Conservation (phyloP, 345 rosid genomes). For the Boechera stricta region DNA sequence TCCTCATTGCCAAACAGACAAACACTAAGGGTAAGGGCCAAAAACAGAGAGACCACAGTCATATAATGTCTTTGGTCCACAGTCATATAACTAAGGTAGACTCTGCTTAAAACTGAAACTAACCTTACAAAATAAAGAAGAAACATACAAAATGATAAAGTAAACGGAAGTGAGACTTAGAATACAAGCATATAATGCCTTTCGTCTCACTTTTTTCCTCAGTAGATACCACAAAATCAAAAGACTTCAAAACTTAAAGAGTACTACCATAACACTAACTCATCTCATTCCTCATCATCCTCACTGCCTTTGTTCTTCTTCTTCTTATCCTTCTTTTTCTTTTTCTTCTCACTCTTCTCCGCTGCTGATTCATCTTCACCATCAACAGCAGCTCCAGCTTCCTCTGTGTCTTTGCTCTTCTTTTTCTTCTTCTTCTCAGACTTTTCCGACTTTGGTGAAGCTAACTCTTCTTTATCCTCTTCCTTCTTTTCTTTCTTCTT, state of each 20-base stretch:
- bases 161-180: constrained; percentile 43
- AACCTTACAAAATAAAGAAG: not conserved
- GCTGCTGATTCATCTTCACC: constrained; percentile 51
- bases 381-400: constrained; percentile 44
- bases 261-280: constrained; percentile 6
- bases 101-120: not conserved
- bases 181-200: constrained; percentile 44
- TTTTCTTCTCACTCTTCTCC: constrained; percentile 71
- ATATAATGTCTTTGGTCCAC: not conserved
- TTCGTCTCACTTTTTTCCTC: constrained; percentile 44
- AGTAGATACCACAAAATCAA: constrained; percentile 35
- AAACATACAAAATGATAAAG: constrained; percentile 22
- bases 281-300: constrained; percentile 39
- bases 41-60: not conserved
- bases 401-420: constrained; percentile 64
- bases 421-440: constrained; percentile 83
- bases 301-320: constrained; percentile 54
- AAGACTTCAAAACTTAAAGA: constrained; percentile 19
- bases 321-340: constrained; percentile 67
- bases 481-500: constrained; percentile 54
- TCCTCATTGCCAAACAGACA: not conserved
- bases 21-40: not conserved
- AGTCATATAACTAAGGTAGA: not conserved
- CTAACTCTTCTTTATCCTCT: constrained; percentile 49
- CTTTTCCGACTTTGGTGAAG: constrained; percentile 70